Evolutionary conservation across 192 early-diverging fungal species (phyloP).

Genomic region (Umbelopsis vinacea): DNA sequence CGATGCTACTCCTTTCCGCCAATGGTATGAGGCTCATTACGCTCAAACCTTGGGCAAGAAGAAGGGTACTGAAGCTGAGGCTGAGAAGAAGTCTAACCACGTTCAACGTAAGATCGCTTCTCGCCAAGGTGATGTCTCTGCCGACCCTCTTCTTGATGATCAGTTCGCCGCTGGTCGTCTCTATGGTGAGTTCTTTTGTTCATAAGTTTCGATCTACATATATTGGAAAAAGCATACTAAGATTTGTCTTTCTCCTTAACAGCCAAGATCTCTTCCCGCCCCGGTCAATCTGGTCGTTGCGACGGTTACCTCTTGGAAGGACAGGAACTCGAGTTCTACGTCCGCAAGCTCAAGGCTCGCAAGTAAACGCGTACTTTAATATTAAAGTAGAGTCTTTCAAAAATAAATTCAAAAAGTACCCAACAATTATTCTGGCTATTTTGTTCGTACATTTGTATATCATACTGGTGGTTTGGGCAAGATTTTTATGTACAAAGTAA

Average conservation of each 20-base stretch:
- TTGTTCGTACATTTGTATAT: neutral
- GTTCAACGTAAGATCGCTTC: constrained; percentile 86
- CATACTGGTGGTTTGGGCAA: neutral
- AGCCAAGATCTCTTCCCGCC: constrained; percentile 93
- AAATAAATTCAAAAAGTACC: constrained; percentile 21
- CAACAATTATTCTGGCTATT: neutral
- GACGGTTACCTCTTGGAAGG: constrained; percentile 99
- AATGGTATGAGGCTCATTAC: constrained; percentile 99
- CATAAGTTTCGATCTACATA: no score
- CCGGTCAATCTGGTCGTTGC: constrained; percentile 95
- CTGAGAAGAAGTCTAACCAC: constrained; percentile 91
- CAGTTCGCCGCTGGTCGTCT: constrained; percentile 96
- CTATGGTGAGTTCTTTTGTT: constrained; percentile 41
- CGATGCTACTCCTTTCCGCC: constrained; percentile 99
- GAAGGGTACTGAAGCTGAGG: constrained; percentile 57
- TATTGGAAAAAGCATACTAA: neutral
- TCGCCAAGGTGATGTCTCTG: constrained; percentile 83
- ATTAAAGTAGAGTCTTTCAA: constrained; percentile 15
- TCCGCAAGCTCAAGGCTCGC: constrained; percentile 74
- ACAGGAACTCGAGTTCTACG: constrained; percentile 99
- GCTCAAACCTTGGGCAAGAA: constrained; percentile 87
- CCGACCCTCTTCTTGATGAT: constrained; percentile 88
- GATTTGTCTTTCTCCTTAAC: neutral
- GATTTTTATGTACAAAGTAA: neutral
- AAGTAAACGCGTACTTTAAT: constrained; percentile 23